Evolutionary conservation across 768 basidiomycete species (phyloP), one percentile per base, ranked within the genome.

Genomic region (Sutorius australiensis): DNA sequence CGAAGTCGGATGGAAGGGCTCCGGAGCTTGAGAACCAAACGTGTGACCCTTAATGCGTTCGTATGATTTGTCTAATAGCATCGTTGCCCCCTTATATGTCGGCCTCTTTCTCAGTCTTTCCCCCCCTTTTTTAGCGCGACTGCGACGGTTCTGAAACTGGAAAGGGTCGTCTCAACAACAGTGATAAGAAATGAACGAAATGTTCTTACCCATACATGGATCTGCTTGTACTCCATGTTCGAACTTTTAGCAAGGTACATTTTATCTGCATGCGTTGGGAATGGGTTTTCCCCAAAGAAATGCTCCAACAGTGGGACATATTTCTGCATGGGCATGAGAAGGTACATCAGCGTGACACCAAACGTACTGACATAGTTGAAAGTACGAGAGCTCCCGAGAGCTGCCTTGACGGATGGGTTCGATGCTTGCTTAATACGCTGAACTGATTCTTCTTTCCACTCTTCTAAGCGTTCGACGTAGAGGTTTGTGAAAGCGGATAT

Each of bases 151-250:
- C 43, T 61, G 60, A 5, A 61, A 61, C 59, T 61, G 9, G 0
- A n/a, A 3, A 30, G 3, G n/a, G n/a, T n/a, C n/a, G n/a, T n/a
- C n/a, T n/a, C n/a, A n/a, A n/a, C n/a, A n/a, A n/a, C n/a, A n/a
- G n/a, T n/a, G 5, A 1, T 7, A 0, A 17, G 47, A 28, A 8
- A 30, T 0, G 5, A 2, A 10, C 1, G 5, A 27, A 0, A 3
- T n/a, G n/a, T 24, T 10, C 58, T 34, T 1, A 60, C 59, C 60
- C 59, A 60, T 11, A 57, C 51, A 14, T 60, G 59, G 0, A 60
- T 58, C 58, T 60, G 59, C 14, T 33, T 52, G 3, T 61, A 60
- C 1, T 51, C 3, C 55, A 60, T 60, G 0, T 48, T 28, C 0
- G 59, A 50, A 3, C 53, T 56, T 0, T 50, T 33, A 1, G 59